Evolutionary conservation across 345 rosid species (phyloP).

Genomic region (Lumnitzera littorea): DNA sequence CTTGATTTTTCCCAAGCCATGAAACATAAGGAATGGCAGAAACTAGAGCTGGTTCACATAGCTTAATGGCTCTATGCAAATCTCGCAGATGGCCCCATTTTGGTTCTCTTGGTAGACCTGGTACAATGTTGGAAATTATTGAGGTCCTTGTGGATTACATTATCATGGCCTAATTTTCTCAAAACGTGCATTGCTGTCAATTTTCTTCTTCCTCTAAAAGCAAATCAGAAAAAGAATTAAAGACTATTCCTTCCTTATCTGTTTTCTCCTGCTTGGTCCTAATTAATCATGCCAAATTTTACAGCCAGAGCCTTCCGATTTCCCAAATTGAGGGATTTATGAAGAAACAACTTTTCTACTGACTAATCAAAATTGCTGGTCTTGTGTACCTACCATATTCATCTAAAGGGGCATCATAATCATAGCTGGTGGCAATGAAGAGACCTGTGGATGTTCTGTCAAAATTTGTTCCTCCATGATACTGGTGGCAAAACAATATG

Average conservation of each 20-base stretch:
- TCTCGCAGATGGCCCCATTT: slow-evolving; percentile 92
- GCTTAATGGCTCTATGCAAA: slow-evolving; percentile 75
- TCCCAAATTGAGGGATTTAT: neutral
- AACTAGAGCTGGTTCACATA: slow-evolving; percentile 77
- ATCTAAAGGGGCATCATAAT: slow-evolving; percentile 95
- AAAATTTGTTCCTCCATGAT: slow-evolving; percentile 94
- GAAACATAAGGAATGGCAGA: slow-evolving; percentile 49
- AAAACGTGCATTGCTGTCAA: too few relatives aligned
- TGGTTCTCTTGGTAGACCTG: slow-evolving; percentile 69
- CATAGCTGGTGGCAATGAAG: slow-evolving; percentile 93
- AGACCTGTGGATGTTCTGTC: slow-evolving; percentile 93
- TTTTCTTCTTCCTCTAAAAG: too few relatives aligned
- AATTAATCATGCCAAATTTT: too few relatives aligned
- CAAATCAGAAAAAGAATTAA: too few relatives aligned
- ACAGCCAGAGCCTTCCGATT: neutral
- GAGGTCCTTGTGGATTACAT: neutral
- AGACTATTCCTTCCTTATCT: too few relatives aligned
- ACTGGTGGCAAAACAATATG: slow-evolving; percentile 27
- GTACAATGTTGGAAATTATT: neutral
- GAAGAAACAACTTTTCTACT: neutral
- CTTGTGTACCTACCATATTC: slow-evolving; percentile 58
- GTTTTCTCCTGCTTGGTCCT: too few relatives aligned
- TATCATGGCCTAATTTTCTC: too few relatives aligned
- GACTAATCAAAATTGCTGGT: neutral
- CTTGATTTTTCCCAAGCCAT: slow-evolving; percentile 63